Evolutionary conservation across 2,329 filamentous ascomycete species (phyloP), one percentile per base, ranked within the genome.

Genomic region (Fusarium sterilihyphosum): DNA sequence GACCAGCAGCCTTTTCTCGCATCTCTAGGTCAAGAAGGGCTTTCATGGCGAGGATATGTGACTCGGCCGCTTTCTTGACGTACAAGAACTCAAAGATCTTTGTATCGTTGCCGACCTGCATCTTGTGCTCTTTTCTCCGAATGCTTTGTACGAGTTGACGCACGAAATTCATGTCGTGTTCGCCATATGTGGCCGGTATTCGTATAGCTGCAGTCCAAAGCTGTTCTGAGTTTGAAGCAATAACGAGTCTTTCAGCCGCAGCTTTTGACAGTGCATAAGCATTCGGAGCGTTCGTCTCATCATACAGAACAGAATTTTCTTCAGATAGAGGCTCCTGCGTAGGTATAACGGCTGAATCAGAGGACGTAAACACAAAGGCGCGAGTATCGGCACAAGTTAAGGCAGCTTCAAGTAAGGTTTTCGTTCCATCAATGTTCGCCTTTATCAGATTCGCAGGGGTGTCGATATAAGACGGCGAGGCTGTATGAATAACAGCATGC

Each of bases 1-100:
- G 44, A 0, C 61, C 52, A 0, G 31, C 20, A 2, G n/a, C 61
- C n/a, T n/a, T 6, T 3, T 20, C 0, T 20, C 61, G 6, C 0
- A 6, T 50, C 1, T 33, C 5, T 0, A 5, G 6, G n/a, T 59
- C 4, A 0, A 67, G 10, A 5, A 67, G 61, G 1, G 43, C 24
- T 3, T 10, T 26, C 38, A 66, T 33, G 8, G 44, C 50, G 3
- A 67, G 26, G 0, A 67, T 37, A 11, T 67, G 62, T 13, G 61
- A 50, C 26, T 59, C 61, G 0, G 65, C 61, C 1, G 65, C 65
- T 5, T 67, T 67, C 4, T 35, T 38, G 4, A 66, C 38, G 8
- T 67, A 66, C 6, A 66, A 2, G 16, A 67, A 33, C 20, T 67
- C 65, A 7, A 44, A 66, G 0, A 40, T 2, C n/a, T 67, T 67